A percentile compares a stretch with the other conserved stretches of the same genome.
phyloP scores from a whole-genome alignment of 2,329 filamentous ascomycete species.

The Trichoderma polysporum region DNA sequence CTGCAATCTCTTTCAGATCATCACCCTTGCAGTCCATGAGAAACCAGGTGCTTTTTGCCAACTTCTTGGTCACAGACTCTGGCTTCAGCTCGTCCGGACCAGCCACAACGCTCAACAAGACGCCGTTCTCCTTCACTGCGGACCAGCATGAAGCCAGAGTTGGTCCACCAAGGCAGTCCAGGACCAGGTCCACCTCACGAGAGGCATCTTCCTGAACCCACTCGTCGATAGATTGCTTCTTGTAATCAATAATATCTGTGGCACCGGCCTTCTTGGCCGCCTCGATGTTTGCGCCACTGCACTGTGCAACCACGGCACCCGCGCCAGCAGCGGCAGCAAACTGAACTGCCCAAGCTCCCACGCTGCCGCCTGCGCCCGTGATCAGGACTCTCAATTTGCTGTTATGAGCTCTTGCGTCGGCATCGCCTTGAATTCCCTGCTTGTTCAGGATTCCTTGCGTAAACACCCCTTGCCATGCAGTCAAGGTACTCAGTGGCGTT shows the following conservation, averaged over 20 bases:
- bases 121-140: constrained; percentile 37
- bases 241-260: constrained; percentile 40
- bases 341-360: constrained; percentile 43
- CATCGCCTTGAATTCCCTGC: constrained; percentile 31
- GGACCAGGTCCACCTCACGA: constrained; percentile 35
- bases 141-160: constrained; percentile 36
- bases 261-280: constrained; percentile 36
- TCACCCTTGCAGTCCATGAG: constrained; percentile 39
- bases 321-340: constrained; percentile 38
- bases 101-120: constrained; percentile 36
- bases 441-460: constrained; percentile 34
- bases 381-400: constrained; percentile 36
- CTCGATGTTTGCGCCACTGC: constrained; percentile 32
- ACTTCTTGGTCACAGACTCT: constrained; percentile 29
- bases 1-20: constrained; percentile 36
- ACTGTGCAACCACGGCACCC: constrained; percentile 37
- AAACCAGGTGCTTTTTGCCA: constrained; percentile 36
- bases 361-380: constrained; percentile 40
- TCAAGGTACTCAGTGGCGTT: constrained; percentile 41
- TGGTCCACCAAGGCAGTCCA: constrained; percentile 40
- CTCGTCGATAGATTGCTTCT: constrained; percentile 29
- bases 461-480: constrained; percentile 44
- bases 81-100: constrained; percentile 34
- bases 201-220: constrained; percentile 34
- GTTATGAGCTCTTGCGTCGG: constrained; percentile 31